phyloP scores from a whole-genome alignment of 2,329 filamentous ascomycete genomes.

The Cytospora leucostoma region DNA sequence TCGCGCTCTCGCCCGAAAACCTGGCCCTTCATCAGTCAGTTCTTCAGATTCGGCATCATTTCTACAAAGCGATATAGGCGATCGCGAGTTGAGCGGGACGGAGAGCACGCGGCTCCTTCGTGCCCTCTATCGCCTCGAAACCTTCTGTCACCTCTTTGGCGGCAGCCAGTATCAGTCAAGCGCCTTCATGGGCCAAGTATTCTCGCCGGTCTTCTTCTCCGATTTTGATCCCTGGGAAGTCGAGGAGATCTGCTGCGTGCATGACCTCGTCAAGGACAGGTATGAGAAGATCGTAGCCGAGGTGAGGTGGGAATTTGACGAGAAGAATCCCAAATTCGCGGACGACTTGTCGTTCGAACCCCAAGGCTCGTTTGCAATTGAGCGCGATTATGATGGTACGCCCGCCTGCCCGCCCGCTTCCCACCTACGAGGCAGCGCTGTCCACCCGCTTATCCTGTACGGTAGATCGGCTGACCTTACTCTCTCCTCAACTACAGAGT shows the following conservation, averaged over 20 bases:
- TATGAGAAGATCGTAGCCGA: conserved; percentile 13
- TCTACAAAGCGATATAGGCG: neutral
- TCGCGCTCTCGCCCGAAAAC: neutral
- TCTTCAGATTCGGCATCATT: neutral
- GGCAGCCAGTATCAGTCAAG: neutral
- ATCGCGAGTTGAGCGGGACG: neutral
- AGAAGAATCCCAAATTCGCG: conserved; percentile 18
- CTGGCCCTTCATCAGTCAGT: neutral
- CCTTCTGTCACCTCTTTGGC: conserved; percentile 16
- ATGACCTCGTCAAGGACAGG: conserved; percentile 9
- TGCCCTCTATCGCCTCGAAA: conserved; percentile 25
- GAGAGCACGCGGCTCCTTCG: conserved; percentile 18
- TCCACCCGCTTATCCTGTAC: neutral
- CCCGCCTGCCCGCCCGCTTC: too few relatives aligned
- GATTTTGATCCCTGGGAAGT: conserved; percentile 26
- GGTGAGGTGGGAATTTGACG: conserved; percentile 13
- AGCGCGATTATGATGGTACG: conserved; percentile 2
- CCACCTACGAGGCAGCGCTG: too few relatives aligned
- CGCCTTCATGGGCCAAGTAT: neutral
- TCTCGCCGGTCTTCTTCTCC: conserved; percentile 12
- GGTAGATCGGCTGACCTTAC: conserved; percentile 2
- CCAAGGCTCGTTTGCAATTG: neutral
- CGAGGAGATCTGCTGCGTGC: conserved; percentile 23
- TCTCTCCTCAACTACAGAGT: neutral
- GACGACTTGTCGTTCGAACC: conserved; percentile 16